Base-by-base conservation (phyloP, 371 early-diverging fungal genomes). In the Batrachochytrium dendrobatidis region DNA sequence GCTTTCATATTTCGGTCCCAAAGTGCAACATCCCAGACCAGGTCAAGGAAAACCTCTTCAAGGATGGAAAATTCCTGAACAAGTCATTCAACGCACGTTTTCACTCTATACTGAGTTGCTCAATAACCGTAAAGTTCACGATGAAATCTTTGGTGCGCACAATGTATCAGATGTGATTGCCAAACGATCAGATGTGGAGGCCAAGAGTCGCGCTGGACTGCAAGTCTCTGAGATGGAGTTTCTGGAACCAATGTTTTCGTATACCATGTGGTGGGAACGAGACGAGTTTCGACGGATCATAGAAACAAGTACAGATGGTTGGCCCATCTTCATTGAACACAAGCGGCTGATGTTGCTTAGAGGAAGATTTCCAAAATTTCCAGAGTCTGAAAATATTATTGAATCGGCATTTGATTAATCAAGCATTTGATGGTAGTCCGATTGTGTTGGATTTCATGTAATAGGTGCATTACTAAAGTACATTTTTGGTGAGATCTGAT, bases 271-370 rank as follows among this genome's bases (percentile, higher is more conserved):
- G 49, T 75, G 68, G 67, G 72, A 75, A 60, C 69, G 72, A 20
- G 69, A 75, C 34, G 71, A 75, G 55, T 72, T 59, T 55, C 52
- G 63, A 20, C 29, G 59, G 29, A 18, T 62, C 7, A 62, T 66
- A 8, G 63, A 66, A 28, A 57, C 63, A 20, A 46, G 49, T n/a
- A 48, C 33, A 1, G 45, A 63, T 17, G 6, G 58, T 20, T 74
- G 74, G 74, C 74, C 74, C 6, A 56, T 53, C 17, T 67, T 57
- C 46, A 64, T 74, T 32, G 57, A 35, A 25, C 71, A 71, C 60
- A 25, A 63, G 51, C 56, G 61, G 45, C 48, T 74, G 45, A 10
- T 7, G 20, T 61, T 74, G 43, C 17, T 55, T 6, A 46, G 69
- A 31, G 65, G 65, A 34, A 25, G 68, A 32, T 74, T 58, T 35